Percentiles rank a stretch among this genome's conserved stretches.
Evolutionary conservation across 495 filamentous ascomycete species (phyloP).

Genomic region (Tetracladium marchalianum): DNA sequence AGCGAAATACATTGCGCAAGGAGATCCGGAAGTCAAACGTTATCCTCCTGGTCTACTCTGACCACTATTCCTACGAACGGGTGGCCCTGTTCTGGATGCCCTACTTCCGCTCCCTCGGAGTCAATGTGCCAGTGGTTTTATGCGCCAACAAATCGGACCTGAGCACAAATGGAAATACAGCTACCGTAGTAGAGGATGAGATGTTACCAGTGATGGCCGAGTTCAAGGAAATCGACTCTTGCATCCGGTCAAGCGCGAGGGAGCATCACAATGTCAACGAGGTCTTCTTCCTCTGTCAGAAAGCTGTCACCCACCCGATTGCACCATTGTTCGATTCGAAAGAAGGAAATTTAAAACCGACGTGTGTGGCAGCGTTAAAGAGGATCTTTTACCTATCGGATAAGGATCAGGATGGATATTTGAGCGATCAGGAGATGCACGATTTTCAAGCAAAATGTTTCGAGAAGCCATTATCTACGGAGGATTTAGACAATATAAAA

Average conservation of each 20-base stretch:
- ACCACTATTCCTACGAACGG: constrained; percentile 97
- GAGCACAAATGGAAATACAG: constrained; percentile 53
- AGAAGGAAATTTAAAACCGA: constrained; percentile 78
- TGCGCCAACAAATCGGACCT: constrained; percentile 97
- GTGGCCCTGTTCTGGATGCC: constrained; percentile 97
- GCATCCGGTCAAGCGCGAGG: constrained; percentile 88
- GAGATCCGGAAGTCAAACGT: constrained; percentile 96
- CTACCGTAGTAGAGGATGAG: constrained; percentile 85
- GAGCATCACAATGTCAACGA: constrained; percentile 96
- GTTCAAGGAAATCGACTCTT: constrained; percentile 98
- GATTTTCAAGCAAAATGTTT: constrained; percentile 90
- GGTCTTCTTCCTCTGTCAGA: constrained; percentile 94
- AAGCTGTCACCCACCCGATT: constrained; percentile 96
- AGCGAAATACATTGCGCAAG: constrained; percentile 75
- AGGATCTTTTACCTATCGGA: constrained; percentile 93
- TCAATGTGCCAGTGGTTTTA: constrained; percentile 95
- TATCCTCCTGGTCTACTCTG: constrained; percentile 93
- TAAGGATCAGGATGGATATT: constrained; percentile 89
- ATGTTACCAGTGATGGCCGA: constrained; percentile 98
- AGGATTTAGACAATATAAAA: constrained; percentile 85
- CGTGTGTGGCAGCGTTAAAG: constrained; percentile 73
- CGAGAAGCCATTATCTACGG: constrained; percentile 64
- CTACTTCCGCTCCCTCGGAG: constrained; percentile 89
- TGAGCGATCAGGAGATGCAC: constrained; percentile 82
- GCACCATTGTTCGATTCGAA: constrained; percentile 95